Percentiles rank a stretch among this genome's conserved stretches.
Conservation (phyloP, 1,139 yeast genomes). For the Pichia sp. region DNA sequence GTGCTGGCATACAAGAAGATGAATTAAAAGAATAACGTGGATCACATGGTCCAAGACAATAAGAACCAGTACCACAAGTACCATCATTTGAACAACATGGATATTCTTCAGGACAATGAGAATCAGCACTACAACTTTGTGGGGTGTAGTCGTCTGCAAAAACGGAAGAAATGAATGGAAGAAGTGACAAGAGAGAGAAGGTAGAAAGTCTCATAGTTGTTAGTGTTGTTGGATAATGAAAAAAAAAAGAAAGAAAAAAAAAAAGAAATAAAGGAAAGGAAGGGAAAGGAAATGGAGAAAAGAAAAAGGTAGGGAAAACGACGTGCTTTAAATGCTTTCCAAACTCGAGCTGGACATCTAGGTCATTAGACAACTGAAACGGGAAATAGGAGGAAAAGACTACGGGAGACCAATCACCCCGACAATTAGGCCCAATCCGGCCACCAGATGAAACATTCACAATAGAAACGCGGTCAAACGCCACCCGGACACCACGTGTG, state of each 20-base stretch:
- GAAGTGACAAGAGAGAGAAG: background rate
- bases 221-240: background rate
- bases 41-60: conserved; percentile 81
- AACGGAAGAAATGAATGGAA: background rate
- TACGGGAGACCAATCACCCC: too few relatives aligned
- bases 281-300: background rate
- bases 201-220: background rate
- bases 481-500: too few relatives aligned
- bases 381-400: too few relatives aligned
- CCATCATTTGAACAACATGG: conserved; percentile 89
- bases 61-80: conserved; percentile 74
- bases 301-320: background rate
- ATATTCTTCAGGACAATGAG: conserved; percentile 57
- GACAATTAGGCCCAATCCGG: too few relatives aligned
- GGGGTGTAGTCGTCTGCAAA: background rate
- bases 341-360: too few relatives aligned
- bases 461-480: too few relatives aligned
- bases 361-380: too few relatives aligned
- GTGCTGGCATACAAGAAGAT: conserved; percentile 62
- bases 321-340: too few relatives aligned
- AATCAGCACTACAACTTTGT: conserved; percentile 42
- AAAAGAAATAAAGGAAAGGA: background rate
- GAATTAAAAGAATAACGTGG: conserved; percentile 56
- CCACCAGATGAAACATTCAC: too few relatives aligned
- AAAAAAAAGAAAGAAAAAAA: background rate